Evolutionary conservation across 2,329 filamentous ascomycete genomes (phyloP).

Genomic region (Cordyceps tenuipes): DNA sequence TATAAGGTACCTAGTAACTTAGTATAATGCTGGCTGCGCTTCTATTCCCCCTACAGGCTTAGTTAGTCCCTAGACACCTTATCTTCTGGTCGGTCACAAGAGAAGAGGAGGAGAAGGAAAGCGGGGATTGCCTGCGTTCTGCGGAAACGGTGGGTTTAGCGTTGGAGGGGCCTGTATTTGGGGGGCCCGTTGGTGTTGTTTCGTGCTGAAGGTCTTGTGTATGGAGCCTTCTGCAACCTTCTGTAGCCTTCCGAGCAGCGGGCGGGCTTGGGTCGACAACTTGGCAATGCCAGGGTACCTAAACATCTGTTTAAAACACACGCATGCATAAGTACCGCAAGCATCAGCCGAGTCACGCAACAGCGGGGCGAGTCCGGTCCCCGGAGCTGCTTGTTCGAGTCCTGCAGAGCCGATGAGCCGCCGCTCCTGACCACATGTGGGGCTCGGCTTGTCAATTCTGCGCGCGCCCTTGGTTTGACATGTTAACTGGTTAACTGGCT

Average conservation of each 20-base stretch:
- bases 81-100: not conserved
- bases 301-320: not conserved
- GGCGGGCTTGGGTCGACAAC: too few species aligned
- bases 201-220: not conserved
- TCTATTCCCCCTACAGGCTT: too few species aligned
- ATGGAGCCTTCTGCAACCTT: too few species aligned
- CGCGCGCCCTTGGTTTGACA: slow-evolving; percentile 31
- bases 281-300: not conserved
- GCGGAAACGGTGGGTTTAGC: not conserved
- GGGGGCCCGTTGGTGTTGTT: not conserved
- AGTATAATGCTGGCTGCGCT: not conserved
- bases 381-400: not conserved
- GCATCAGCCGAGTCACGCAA: slow-evolving; percentile 2
- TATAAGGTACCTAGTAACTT: too few species aligned
- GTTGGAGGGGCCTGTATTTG: not conserved
- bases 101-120: not conserved
- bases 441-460: slow-evolving; percentile 24
- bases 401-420: too few species aligned
- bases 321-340: not conserved
- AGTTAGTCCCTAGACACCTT: too few species aligned
- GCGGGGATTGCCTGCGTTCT: not conserved
- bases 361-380: slow-evolving; percentile 3
- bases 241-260: too few species aligned
- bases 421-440: slow-evolving; percentile 13
- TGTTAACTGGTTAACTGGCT: too few species aligned